A percentile compares a stretch with the other conserved stretches of the same genome.
Evolutionary conservation across 208 protist species (phyloP).

Genomic region (Trypanosoma platydactyli): DNA sequence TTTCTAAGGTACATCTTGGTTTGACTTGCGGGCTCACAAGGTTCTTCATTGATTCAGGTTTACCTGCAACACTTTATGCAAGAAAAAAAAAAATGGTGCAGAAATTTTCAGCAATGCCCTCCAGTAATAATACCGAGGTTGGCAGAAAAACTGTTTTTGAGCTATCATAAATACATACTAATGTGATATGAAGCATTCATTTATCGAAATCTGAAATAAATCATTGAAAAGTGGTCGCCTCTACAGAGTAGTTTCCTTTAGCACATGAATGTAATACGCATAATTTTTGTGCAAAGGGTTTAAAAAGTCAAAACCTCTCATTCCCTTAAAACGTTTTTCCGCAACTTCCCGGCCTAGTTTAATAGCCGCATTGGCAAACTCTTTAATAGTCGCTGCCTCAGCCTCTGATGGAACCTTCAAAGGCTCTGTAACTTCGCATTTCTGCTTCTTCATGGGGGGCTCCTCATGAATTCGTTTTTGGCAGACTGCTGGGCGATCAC

Average conservation of each 20-base stretch:
- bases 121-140: slow-evolving; percentile 23
- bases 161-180: not conserved
- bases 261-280: slow-evolving; percentile 70
- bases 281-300: slow-evolving; percentile 60
- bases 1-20: not conserved
- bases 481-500: slow-evolving; percentile 42
- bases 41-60: not conserved
- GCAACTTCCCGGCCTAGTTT: slow-evolving; percentile 66
- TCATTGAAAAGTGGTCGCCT: slow-evolving; percentile 1
- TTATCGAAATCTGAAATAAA: slow-evolving; percentile 28
- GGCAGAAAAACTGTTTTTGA: not conserved
- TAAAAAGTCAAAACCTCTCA: slow-evolving; percentile 84
- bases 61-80: slow-evolving; percentile 7
- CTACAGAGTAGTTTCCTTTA: slow-evolving; percentile 22
- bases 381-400: slow-evolving; percentile 62
- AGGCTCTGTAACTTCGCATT: slow-evolving; percentile 14
- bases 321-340: slow-evolving; percentile 60
- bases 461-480: slow-evolving; percentile 26
- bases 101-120: slow-evolving; percentile 16
- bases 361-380: slow-evolving; percentile 62
- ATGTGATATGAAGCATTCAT: not conserved
- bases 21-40: not conserved
- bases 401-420: slow-evolving; percentile 51
- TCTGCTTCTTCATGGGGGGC: slow-evolving; percentile 11
- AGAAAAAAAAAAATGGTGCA: slow-evolving; percentile 33